Conservation (phyloP, 1,139 yeast species). For the Pichia sp. region DNA sequence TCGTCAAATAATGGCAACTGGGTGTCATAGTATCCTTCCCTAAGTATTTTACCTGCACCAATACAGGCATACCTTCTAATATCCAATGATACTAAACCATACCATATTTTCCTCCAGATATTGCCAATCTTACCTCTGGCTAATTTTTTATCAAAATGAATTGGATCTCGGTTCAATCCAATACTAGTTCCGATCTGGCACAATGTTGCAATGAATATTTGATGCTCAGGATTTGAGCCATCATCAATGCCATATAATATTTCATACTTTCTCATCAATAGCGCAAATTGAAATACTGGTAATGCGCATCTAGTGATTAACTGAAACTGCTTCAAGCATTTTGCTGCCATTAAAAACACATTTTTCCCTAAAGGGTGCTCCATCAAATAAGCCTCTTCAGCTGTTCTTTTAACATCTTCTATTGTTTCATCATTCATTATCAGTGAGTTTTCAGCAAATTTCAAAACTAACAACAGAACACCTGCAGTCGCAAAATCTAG, state of each 20-base stretch:
- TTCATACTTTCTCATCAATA: constrained; percentile 38
- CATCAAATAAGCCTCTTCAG: constrained; percentile 35
- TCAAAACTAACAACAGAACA: constrained; percentile 32
- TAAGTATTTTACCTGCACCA: constrained; percentile 34
- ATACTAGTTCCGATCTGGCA: constrained; percentile 41
- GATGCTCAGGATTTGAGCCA: constrained; percentile 31
- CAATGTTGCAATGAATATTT: constrained; percentile 36
- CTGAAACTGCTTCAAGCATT: constrained; percentile 46
- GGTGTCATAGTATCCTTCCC: constrained; percentile 31
- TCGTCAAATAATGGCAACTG: constrained; percentile 26
- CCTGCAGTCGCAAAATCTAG: constrained; percentile 43
- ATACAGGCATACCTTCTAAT: constrained; percentile 29
- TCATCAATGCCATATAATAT: constrained; percentile 37
- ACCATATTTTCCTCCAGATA: constrained; percentile 48
- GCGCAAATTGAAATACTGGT: constrained; percentile 41
- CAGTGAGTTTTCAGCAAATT: constrained; percentile 34
- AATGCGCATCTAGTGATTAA: constrained; percentile 39
- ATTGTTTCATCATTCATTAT: constrained; percentile 24
- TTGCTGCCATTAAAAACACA: constrained; percentile 39
- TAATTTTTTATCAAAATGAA: constrained; percentile 21
- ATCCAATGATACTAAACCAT: constrained; percentile 33
- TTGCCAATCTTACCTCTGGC: constrained; percentile 25
- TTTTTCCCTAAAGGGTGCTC: constrained; percentile 40
- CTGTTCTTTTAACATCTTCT: constrained; percentile 19
- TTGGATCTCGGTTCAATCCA: constrained; percentile 48